Conservation (phyloP, 352 stramenopile genomes). For the Saprolegnia parasitica region DNA sequence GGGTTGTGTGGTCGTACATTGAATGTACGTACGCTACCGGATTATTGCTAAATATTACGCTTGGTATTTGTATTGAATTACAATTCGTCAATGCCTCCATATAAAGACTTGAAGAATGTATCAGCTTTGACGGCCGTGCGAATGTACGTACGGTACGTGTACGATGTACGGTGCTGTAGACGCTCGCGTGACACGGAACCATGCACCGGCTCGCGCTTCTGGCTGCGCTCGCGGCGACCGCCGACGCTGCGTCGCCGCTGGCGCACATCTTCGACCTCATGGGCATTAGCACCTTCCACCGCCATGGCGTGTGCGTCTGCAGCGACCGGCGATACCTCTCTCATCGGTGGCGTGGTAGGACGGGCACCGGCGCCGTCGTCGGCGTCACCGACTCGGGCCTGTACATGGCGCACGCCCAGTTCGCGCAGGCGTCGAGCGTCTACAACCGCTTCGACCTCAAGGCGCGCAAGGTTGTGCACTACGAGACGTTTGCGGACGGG, state of each 20-base stretch:
- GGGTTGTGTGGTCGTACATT: too few species aligned
- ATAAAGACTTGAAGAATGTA: too few species aligned
- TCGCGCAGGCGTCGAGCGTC: conserved; percentile 47
- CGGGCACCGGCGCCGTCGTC: conserved; percentile 54
- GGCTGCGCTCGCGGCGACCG: neutral
- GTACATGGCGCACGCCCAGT: conserved; percentile 77
- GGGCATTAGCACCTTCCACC: conserved; percentile 20
- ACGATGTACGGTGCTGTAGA: too few species aligned
- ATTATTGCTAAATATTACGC: too few species aligned
- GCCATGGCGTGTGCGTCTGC: conserved; percentile 1
- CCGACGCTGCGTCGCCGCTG: neutral
- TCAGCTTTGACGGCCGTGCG: neutral
- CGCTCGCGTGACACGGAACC: too few species aligned
- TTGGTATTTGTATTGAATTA: too few species aligned
- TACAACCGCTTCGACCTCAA: conserved; percentile 50
- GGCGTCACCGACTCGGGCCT: conserved; percentile 71
- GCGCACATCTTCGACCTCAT: conserved; percentile 12
- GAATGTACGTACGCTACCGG: too few species aligned
- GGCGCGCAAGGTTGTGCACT: conserved; percentile 79
- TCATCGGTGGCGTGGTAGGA: conserved; percentile 26
- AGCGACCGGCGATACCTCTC: neutral
- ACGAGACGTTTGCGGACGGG: conserved; percentile 69
- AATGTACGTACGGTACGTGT: too few species aligned
- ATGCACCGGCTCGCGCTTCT: neutral
- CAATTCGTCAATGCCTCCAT: too few species aligned